A percentile compares a stretch with the other conserved stretches of the same genome.
Evolutionary conservation across 805 yeast species (phyloP).

Genomic region (Myxozyma monticola): DNA sequence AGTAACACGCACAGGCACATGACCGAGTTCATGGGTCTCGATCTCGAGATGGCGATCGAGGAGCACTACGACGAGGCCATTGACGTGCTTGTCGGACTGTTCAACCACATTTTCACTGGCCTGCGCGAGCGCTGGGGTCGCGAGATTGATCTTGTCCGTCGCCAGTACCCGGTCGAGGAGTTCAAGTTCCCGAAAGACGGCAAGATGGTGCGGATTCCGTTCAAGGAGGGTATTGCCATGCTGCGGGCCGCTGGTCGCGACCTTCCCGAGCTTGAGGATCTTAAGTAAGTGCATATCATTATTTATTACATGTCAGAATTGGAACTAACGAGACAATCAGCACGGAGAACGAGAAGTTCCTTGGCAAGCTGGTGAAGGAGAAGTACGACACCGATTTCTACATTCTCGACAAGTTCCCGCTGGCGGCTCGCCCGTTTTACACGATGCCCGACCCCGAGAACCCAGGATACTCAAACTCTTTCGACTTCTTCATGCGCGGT

Average conservation of each 20-base stretch:
- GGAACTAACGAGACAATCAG: too few species aligned
- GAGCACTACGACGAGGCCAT: conserved; percentile 95
- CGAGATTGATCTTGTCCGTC: conserved; percentile 87
- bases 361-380: conserved; percentile 89
- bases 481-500: conserved; percentile 98
- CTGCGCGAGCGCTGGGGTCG: conserved; percentile 74
- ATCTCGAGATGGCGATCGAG: conserved; percentile 96
- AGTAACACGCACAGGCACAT: conserved; percentile 98
- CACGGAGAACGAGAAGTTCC: conserved; percentile 91
- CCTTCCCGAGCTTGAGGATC: conserved; percentile 34
- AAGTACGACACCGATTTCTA: conserved; percentile 97
- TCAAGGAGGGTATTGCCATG: conserved; percentile 86
- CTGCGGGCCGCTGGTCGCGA: conserved; percentile 84
- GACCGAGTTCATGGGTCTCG: conserved; percentile 98
- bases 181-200: conserved; percentile 92
- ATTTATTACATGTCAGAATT: conserved; percentile 38
- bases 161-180: conserved; percentile 96
- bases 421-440: conserved; percentile 95
- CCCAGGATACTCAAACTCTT: conserved; percentile 91
- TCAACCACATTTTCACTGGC: conserved; percentile 83
- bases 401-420: conserved; percentile 97
- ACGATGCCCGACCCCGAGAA: conserved; percentile 98
- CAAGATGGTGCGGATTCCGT: conserved; percentile 85
- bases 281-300: conserved; percentile 16
- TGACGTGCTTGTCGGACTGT: conserved; percentile 64